phyloP scores from a whole-genome alignment of 768 basidiomycete genomes.

The Termitomyces sp. region DNA sequence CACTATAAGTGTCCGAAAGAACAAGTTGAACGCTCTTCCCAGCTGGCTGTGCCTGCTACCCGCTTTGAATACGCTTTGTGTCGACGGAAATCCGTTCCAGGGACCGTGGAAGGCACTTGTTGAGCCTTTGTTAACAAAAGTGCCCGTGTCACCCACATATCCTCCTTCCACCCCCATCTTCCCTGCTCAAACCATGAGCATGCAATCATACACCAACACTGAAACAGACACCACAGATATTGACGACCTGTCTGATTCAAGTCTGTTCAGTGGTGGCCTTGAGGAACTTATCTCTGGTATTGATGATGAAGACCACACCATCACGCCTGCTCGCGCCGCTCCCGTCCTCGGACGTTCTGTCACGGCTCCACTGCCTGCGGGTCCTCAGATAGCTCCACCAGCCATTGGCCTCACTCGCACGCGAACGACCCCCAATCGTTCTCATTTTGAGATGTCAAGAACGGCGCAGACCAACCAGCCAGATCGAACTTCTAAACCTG shows the following conservation, averaged over 20 bases:
- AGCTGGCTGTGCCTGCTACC: conserved; percentile 92
- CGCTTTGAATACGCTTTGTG: conserved; percentile 77
- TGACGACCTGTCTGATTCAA: conserved; percentile 61
- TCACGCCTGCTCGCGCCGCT: conserved; percentile 56
- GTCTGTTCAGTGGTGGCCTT: conserved; percentile 41
- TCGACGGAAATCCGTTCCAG: conserved; percentile 97
- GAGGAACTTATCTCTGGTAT: conserved; percentile 29
- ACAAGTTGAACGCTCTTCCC: conserved; percentile 87
- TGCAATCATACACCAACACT: conserved; percentile 37
- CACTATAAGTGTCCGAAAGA: conserved; percentile 85
- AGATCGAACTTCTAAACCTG: conserved; percentile 21
- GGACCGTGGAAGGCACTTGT: conserved; percentile 91
- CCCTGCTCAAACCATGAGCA: conserved; percentile 47
- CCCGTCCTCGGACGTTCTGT: conserved; percentile 51
- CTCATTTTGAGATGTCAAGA: conserved; percentile 46
- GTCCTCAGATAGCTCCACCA: conserved; percentile 24
- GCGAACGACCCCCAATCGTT: conserved; percentile 71
- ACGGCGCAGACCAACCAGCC: conserved; percentile 23
- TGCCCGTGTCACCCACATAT: conserved; percentile 58
- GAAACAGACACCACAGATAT: conserved; percentile 47
- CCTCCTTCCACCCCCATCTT: conserved; percentile 66
- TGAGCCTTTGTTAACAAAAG: conserved; percentile 73
- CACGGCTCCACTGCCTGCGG: conserved; percentile 44
- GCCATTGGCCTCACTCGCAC: conserved; percentile 60
- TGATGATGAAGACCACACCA: conserved; percentile 77